Base-by-base conservation (phyloP, 2,329 filamentous ascomycete species). In the Alternaria arborescens region DNA sequence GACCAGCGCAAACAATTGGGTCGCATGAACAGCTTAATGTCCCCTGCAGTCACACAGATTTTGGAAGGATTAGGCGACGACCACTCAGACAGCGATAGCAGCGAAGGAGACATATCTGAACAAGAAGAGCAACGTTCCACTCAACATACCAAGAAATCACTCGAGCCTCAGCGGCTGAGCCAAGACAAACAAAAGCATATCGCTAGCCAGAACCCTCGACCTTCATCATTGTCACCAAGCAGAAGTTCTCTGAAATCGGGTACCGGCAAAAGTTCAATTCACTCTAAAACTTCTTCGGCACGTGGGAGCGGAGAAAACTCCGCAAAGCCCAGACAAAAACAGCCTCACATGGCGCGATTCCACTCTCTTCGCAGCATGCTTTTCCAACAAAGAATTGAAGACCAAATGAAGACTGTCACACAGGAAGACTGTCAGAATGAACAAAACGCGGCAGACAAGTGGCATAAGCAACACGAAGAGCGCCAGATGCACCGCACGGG, bases 321-420 rank as follows among this genome's bases (percentile, higher is more conserved):
- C 36, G 58, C 56, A 18, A 67, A 64, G 54, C 41, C 38, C n/a
- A 68, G 62, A 28, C 61, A 67, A 26, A 67, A 65, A 11, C 65
- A 69, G 14, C 70, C 73, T 32, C 72, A 73, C 43, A 69, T 78
- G 59, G 61, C 69, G 20, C 70, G 76, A 8, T 77, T 78, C 48
- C 73, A 76, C 48, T 77, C 74, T 5, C 64, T 78, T 40, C 66
- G 76, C 20, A 76, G 72, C 32, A 73, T 75, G 47, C 52, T 78
- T 20, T 78, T 78, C 47, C 67, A 68, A 4, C 67, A 68, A 8
- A 66, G 68, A n/a, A 72, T 78, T 22, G 70, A 77, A 47, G 65
- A 71, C 40, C 70, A 67, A n/a, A 69, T 75, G 44, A 60, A 68
- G 32, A 65, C 64, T 43, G 61, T 52, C 8, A 55, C 59, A 12